Evolutionary conservation across 345 rosid species (phyloP).

Genomic region (Tarenaya hassleriana): DNA sequence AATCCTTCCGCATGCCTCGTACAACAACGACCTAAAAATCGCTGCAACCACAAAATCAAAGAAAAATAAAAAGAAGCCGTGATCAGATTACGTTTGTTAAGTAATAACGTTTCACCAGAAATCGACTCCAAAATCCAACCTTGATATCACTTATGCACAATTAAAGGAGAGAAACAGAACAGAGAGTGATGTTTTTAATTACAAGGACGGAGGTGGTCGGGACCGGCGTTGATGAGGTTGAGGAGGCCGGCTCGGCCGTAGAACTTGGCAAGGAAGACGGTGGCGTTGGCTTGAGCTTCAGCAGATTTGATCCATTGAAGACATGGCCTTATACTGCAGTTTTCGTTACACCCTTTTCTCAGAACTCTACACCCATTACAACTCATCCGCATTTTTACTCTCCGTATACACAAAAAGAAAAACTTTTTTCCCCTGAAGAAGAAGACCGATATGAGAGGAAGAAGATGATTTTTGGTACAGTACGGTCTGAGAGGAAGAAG

Average conservation of each 20-base stretch:
- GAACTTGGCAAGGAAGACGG: conserved; percentile 93
- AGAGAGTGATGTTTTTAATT: conserved; percentile 1
- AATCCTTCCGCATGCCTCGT: conserved; percentile 96
- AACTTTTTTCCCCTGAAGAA: neutral
- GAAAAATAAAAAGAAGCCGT: too few species aligned
- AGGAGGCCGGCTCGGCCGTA: conserved; percentile 96
- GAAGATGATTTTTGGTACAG: conserved; percentile 11
- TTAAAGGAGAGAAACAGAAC: neutral
- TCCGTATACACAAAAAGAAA: neutral
- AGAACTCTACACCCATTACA: conserved; percentile 98
- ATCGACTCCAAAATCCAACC: too few species aligned
- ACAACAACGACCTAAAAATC: conserved; percentile 84
- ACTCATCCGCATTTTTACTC: conserved; percentile 69
- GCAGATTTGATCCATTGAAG: conserved; percentile 93
- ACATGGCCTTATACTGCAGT: conserved; percentile 86
- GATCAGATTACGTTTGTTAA: conserved; percentile 7
- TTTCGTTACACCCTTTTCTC: conserved; percentile 89
- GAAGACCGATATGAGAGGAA: conserved; percentile 4
- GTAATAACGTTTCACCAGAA: too few species aligned
- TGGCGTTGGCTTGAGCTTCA: conserved; percentile 90
- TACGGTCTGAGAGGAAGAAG: conserved; percentile 14
- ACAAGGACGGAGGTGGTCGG: conserved; percentile 97
- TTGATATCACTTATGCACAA: too few species aligned
- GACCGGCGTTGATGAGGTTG: conserved; percentile 95
- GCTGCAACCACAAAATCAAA: conserved; percentile 33